Conservation (phyloP, 768 basidiomycete genomes). For the Cystofilobasidium bisporidii region DNA sequence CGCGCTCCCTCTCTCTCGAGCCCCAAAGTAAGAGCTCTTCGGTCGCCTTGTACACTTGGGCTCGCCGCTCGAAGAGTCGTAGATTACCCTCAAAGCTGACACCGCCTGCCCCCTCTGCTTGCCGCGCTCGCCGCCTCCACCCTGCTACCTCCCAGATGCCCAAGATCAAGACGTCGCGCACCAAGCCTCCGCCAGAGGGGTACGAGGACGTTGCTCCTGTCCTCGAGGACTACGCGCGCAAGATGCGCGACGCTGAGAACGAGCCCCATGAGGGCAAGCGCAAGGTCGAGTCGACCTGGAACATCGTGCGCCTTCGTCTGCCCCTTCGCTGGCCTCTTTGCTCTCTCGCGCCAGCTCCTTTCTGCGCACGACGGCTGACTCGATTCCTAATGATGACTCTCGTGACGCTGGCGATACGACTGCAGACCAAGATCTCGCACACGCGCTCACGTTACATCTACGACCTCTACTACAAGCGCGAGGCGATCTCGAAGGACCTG, state of each 20-base stretch:
- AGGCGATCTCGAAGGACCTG: constrained; percentile 78
- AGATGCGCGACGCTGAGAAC: constrained; percentile 97
- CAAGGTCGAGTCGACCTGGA: constrained; percentile 36
- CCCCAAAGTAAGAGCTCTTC: too few relatives aligned
- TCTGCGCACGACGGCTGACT: too few relatives aligned
- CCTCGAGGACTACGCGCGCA: constrained; percentile 95
- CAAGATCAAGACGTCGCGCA: constrained; percentile 82
- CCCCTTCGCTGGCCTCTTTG: not conserved
- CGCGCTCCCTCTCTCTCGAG: too few relatives aligned
- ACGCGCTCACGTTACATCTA: constrained; percentile 94
- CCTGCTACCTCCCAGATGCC: constrained; percentile 48
- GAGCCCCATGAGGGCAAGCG: constrained; percentile 93
- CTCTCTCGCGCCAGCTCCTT: constrained; percentile 40
- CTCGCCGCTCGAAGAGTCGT: too few relatives aligned
- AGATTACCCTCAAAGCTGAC: too few relatives aligned
- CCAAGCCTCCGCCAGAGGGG: constrained; percentile 89
- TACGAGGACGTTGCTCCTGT: constrained; percentile 83
- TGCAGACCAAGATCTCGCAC: constrained; percentile 91
- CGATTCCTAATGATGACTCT: too few relatives aligned
- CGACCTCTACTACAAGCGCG: constrained; percentile 96
- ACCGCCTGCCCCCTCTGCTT: too few relatives aligned
- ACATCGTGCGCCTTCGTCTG: constrained; percentile 35
- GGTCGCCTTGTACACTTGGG: too few relatives aligned
- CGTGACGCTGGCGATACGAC: not conserved
- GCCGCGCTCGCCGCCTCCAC: too few relatives aligned